Evolutionary conservation across 1,284 basidiomycete genomes (phyloP).

Genomic region (Naganishia liquefaciens): DNA sequence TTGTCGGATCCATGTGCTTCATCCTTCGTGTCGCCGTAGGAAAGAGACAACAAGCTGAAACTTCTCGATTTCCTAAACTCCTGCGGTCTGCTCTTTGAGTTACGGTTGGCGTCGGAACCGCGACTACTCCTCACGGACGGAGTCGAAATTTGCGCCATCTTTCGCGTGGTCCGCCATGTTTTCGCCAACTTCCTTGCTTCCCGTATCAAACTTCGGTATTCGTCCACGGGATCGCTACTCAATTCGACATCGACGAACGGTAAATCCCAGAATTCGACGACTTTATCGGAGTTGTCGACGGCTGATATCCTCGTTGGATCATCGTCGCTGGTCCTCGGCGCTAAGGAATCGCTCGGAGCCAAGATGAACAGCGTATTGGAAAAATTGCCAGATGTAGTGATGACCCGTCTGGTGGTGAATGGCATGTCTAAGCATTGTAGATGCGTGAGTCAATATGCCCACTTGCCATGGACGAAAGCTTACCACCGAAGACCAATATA

Average conservation of each 20-base stretch:
- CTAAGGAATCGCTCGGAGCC: background rate
- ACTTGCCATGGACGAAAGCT: background rate
- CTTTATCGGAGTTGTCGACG: background rate
- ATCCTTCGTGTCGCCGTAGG: background rate
- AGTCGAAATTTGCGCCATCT: background rate
- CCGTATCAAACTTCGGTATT: conserved; percentile 1
- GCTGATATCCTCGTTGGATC: background rate
- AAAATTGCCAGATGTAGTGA: conserved; percentile 15
- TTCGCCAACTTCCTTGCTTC: conserved; percentile 4
- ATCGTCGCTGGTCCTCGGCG: background rate
- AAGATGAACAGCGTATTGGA: conserved; percentile 14
- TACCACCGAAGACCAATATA: conserved; percentile 17
- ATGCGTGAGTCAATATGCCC: background rate
- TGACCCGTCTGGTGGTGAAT: background rate
- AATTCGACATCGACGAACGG: background rate
- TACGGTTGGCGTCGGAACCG: background rate
- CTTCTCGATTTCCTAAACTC: conserved; percentile 4
- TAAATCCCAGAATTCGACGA: conserved; percentile 6
- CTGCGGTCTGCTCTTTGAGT: background rate
- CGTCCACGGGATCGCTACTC: background rate
- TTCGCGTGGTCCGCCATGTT: background rate
- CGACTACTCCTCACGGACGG: background rate
- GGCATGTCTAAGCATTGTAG: conserved; percentile 9
- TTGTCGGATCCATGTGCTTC: background rate
- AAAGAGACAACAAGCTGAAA: conserved; percentile 13